Evolutionary conservation across 495 filamentous ascomycete species (phyloP), one percentile per base, ranked within the genome.

Genomic region (Staphylotrichum longicolle): DNA sequence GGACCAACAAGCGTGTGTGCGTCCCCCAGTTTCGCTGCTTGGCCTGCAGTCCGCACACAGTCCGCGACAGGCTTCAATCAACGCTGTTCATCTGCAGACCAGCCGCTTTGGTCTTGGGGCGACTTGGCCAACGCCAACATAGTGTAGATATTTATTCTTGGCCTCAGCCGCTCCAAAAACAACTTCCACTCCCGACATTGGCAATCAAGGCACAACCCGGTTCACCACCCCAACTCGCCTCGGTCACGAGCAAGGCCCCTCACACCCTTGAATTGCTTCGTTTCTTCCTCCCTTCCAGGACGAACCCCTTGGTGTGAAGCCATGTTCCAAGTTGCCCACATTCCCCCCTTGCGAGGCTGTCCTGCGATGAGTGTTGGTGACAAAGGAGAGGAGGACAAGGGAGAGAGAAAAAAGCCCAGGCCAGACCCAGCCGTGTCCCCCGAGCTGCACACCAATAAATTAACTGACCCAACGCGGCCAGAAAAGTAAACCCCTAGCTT

Each of bases 131-230:
- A 39, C 37, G 10, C 37, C 37, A 39, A 5, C 37, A 39, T 27
- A 27, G 20, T 27, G 20, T 27, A 27, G 20, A 27, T 27, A 27
- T 27, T 27, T 7, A 39, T 7, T 45, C 41, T 55, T 44, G 30
- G 52, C 53, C 45, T 45, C 53, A 55, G 53, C 53, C 53, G 41
- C 53, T 33, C 41, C 10, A 5, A 34, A 42, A 9, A 10, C 37
- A 15, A 27, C 11, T 41, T 12, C 10, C 20, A 27, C 20, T 54
- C 39, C 11, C 27, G 41, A 45, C 40, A 33, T 15, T 15, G 15
- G 15, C 52, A 54, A 41, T 7, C 50, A 53, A 40, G 37, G 7
- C 52, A 42, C 35, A 42, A 40, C 52, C 37, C 32, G 52, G 35
- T 54, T 40, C 7, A 11, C 14, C 11, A 37, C 1, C n/a, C 0